Evolutionary conservation across 2,329 filamentous ascomycete species (phyloP), one percentile per base, ranked within the genome.

Genomic region (Aspergillus neoniger): DNA sequence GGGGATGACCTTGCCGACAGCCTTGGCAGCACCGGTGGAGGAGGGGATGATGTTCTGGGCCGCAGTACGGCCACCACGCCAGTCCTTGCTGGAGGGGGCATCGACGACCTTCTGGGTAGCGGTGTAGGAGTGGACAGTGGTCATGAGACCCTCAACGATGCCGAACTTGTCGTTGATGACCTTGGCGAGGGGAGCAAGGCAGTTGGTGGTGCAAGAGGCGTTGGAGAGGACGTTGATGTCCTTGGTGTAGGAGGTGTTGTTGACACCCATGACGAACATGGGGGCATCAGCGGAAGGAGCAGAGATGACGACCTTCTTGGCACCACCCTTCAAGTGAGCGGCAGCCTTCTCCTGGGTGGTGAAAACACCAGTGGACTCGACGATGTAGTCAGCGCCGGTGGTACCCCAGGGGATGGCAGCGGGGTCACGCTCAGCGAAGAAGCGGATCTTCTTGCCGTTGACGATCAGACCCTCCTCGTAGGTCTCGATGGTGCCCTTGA

Each of bases 231-330:
- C 89, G 74, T 92, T 84, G 81, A 95, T 87, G 79, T 91, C 91
- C 79, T 90, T 88, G 81, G 91, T 94, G 89, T 98, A 98, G 74
- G 82, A 86, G 81, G 93, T 87, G 83, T 98, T 86, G 88, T 98
- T 99, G 85, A 99, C 95, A 80, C 95, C 95, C 89, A 97, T 96
- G 79, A 99, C 95, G 88, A 96, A 99, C 95, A 99, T 99, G 79
- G 94, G 94, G 77, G 95, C 95, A 85, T 99, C 95, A 58, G 78
- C 78, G 60, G 76, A 80, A 58, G 77, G 78, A 67, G 80, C 80
- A 63, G 80, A 82, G 79, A 83, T 93, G 85, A 93, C 83, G 81
- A 93, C 94, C 89, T 96, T 96, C 91, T 97, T 97, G 81, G 94
- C 94, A 81, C 94, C 94, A 79, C 93, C 94, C 83, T 91, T 89